Percentiles rank a stretch among this genome's conserved stretches.
phyloP scores from a whole-genome alignment of 2,329 filamentous ascomycete species.

The Macrophomina pseudophaseolina region DNA sequence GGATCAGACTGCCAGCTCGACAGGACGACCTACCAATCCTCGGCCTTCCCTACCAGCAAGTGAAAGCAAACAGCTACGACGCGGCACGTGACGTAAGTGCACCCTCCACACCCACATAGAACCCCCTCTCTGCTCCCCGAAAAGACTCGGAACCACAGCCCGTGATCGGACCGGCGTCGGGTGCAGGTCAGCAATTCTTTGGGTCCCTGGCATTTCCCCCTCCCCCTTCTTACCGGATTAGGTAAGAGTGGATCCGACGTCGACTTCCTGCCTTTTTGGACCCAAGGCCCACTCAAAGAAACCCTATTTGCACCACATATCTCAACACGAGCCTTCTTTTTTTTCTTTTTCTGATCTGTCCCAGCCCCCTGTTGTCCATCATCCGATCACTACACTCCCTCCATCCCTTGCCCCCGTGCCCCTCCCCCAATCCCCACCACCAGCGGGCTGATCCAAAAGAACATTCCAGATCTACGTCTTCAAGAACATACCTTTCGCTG shows the following conservation, averaged over 20 bases:
- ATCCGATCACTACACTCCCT: neutral
- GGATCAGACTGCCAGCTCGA: neutral
- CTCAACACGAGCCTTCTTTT: neutral
- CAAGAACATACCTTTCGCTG: constrained; percentile 52
- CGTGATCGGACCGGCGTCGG: no score
- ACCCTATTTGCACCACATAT: neutral
- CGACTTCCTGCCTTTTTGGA: neutral
- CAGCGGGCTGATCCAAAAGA: neutral
- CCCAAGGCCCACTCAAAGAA: neutral
- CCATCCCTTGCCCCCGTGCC: neutral
- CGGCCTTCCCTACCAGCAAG: constrained; percentile 41
- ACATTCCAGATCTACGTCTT: constrained; percentile 40
- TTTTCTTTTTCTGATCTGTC: neutral
- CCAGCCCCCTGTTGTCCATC: no score
- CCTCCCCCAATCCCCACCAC: neutral
- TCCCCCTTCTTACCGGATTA: constrained; percentile 2
- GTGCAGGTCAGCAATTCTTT: no score
- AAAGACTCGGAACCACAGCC: neutral
- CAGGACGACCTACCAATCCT: constrained; percentile 35
- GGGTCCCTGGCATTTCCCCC: neutral
- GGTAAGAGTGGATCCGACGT: constrained; percentile 14
- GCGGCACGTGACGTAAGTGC: neutral
- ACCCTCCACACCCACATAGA: no score
- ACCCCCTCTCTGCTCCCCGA: no score
- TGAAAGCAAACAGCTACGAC: constrained; percentile 39